Evolutionary conservation across 2,329 filamentous ascomycete species (phyloP).

Genomic region (Diplocarpon mali): DNA sequence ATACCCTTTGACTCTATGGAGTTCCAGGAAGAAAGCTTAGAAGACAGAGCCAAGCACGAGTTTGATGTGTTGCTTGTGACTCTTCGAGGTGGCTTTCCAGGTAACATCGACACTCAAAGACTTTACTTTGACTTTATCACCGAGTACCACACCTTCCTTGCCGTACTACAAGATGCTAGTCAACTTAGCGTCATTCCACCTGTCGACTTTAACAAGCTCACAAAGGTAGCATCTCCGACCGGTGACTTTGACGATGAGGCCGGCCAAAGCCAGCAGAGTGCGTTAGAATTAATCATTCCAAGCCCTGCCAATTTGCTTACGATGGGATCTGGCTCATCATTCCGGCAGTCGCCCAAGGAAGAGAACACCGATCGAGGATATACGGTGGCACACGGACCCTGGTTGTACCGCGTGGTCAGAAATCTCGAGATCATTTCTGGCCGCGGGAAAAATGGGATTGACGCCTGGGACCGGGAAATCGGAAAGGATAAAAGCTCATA

Average conservation of each 20-base stretch:
- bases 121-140: constrained; percentile 11
- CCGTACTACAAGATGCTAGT: constrained; percentile 13
- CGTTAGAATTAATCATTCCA: too few relatives aligned
- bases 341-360: too few relatives aligned
- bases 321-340: not conserved
- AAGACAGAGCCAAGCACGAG: not conserved
- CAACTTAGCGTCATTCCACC: constrained; percentile 13
- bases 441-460: not conserved
- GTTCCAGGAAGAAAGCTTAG: not conserved
- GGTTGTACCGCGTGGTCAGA: constrained; percentile 15
- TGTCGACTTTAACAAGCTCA: not conserved
- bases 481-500: not conserved
- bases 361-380: constrained; percentile 9
- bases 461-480: not conserved
- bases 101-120: not conserved
- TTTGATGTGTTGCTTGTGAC: not conserved
- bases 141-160: constrained; percentile 9
- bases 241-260: not conserved
- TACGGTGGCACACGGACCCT: constrained; percentile 20
- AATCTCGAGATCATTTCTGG: not conserved
- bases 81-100: constrained; percentile 1
- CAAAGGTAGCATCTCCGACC: not conserved
- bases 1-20: not conserved
- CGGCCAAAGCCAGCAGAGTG: too few relatives aligned
- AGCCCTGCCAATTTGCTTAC: not conserved